Conservation (phyloP, 2,329 filamentous ascomycete genomes). For the Cladosporium sp. region DNA sequence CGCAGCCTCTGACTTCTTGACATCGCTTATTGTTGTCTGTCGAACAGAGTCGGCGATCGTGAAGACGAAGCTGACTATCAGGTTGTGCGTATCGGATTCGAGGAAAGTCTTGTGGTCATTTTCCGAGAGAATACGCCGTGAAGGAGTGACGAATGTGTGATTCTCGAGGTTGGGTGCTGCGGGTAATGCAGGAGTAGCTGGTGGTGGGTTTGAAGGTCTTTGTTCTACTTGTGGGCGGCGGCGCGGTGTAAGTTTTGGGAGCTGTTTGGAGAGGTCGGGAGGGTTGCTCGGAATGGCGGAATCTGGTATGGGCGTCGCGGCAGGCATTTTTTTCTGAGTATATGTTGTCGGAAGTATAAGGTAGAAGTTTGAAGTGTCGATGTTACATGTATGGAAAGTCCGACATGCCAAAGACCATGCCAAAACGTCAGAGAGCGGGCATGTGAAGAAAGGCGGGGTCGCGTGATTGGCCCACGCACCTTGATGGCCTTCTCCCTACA, state of each 20-base stretch:
- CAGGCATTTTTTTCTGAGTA: slow-evolving; percentile 22
- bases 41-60: slow-evolving; percentile 76
- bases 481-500: too few relatives aligned
- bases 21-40: slow-evolving; percentile 61
- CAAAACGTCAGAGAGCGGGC: too few relatives aligned
- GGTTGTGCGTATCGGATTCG: slow-evolving; percentile 66
- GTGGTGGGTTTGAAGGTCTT: slow-evolving; percentile 52
- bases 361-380: too few relatives aligned
- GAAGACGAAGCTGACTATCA: slow-evolving; percentile 84
- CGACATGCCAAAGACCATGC: too few relatives aligned
- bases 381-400: too few relatives aligned
- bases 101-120: slow-evolving; percentile 80
- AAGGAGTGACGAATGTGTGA: slow-evolving; percentile 60
- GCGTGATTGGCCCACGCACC: too few relatives aligned
- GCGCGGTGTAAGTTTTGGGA: slow-evolving; percentile 66
- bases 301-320: slow-evolving; percentile 14
- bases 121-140: slow-evolving; percentile 74
- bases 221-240: slow-evolving; percentile 49
- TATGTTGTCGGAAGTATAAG: too few relatives aligned
- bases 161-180: slow-evolving; percentile 56
- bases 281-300: slow-evolving; percentile 17
- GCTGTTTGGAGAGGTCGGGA: slow-evolving; percentile 52
- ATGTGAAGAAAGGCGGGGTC: too few relatives aligned
- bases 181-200: slow-evolving; percentile 70
- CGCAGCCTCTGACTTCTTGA: slow-evolving; percentile 48